These are phyloP conservation scores for Wilhelminamyces savonicus DNA, from an alignment of 805 yeast genomes.

Conservation along the genomic window DNA sequence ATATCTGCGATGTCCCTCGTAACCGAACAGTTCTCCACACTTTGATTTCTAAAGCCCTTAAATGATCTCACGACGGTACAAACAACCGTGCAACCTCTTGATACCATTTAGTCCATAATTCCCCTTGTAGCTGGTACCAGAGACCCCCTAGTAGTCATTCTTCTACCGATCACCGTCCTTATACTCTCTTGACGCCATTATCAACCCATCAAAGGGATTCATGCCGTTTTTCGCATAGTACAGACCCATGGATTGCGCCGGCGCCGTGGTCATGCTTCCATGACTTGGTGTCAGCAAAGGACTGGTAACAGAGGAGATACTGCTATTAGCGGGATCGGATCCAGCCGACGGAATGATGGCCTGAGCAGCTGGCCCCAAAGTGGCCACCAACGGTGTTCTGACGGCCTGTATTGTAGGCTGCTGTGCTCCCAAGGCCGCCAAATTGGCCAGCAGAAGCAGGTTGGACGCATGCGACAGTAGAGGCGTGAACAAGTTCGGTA, in stretches of 20 bases:
- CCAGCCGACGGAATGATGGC: constrained; percentile 13
- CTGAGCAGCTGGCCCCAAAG: constrained; percentile 22
- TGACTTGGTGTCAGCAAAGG: too few species aligned
- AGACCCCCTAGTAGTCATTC: too few species aligned
- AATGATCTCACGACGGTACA: too few species aligned
- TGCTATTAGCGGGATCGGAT: constrained; percentile 1
- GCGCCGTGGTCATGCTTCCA: constrained; percentile 21
- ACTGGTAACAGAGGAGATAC: background rate
- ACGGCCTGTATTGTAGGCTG: constrained; percentile 11
- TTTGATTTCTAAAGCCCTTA: too few species aligned
- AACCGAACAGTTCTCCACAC: too few species aligned
- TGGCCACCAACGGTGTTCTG: constrained; percentile 20
- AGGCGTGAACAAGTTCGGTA: constrained; percentile 8
- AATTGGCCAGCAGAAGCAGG: constrained; percentile 4
- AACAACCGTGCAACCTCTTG: too few species aligned
- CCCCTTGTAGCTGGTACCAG: too few species aligned
- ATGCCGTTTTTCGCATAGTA: constrained; percentile 28
- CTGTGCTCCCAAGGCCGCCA: too few species aligned
- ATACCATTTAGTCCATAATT: too few species aligned
- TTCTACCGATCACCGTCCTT: too few species aligned
- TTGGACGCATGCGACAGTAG: constrained; percentile 4
- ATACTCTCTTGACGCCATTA: constrained; percentile 14
- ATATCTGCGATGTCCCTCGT: too few species aligned
- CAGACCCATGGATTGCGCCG: constrained; percentile 27
- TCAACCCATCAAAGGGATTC: constrained; percentile 35